phyloP scores from a whole-genome alignment of 352 stramenopile genomes.

The Pythium angustatum region DNA sequence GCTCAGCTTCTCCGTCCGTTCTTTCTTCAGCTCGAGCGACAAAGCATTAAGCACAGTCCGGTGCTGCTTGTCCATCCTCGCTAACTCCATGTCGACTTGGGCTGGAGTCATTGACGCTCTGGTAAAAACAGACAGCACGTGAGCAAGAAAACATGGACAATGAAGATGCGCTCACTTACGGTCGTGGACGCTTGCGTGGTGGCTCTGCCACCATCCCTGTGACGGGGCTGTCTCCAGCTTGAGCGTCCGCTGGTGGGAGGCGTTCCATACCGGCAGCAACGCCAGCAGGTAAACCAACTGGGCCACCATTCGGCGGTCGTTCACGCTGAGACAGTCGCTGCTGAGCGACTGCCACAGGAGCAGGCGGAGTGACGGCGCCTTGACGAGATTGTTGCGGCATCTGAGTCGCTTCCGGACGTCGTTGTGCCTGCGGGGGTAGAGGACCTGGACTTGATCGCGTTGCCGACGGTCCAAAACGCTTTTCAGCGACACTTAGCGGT shows the following conservation, averaged over 20 bases:
- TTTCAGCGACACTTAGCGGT: constrained; percentile 21
- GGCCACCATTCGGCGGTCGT: neutral
- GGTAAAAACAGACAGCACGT: neutral
- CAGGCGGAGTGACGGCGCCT: too few relatives aligned
- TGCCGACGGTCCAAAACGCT: constrained; percentile 21
- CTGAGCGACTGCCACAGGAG: neutral
- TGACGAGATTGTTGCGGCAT: neutral
- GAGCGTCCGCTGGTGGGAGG: neutral
- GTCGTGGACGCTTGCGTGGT: constrained; percentile 44
- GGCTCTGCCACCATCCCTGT: constrained; percentile 8
- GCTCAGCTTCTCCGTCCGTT: constrained; percentile 43
- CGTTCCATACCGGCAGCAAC: neutral
- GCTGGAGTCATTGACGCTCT: constrained; percentile 10
- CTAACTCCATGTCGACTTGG: constrained; percentile 24
- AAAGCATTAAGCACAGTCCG: constrained; percentile 49
- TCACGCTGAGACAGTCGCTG: neutral
- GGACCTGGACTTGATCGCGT: constrained; percentile 13
- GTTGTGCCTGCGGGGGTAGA: neutral
- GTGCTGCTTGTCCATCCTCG: constrained; percentile 40
- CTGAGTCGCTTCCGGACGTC: neutral
- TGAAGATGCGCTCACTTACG: constrained; percentile 36
- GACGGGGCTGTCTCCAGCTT: neutral
- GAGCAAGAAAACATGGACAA: neutral
- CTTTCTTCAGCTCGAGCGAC: constrained; percentile 59
- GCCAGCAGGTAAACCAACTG: neutral